Evolutionary conservation across 192 early-diverging fungal genomes (phyloP).

Genomic region (Umbelopsis ramanniana): DNA sequence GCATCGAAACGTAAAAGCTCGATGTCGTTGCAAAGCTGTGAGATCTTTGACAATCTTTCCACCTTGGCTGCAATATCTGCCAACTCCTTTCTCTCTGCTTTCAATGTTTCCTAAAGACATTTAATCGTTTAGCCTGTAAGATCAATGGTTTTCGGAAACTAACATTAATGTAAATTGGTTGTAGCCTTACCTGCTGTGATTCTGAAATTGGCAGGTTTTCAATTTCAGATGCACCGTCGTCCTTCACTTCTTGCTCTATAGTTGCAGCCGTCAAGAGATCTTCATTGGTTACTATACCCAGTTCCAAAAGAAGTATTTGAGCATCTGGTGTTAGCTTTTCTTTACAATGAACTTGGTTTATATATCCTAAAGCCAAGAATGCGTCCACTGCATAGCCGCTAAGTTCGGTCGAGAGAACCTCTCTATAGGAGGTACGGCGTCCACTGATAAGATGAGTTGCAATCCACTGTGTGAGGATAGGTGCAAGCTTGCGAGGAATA

Average conservation of each 20-base stretch:
- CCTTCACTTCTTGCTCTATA: conserved; percentile 3
- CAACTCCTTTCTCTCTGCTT: neutral
- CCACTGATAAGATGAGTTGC: conserved; percentile 46
- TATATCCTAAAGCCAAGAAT: conserved; percentile 39
- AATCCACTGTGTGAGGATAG: conserved; percentile 46
- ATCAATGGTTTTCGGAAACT: neutral
- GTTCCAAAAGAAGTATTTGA: conserved; percentile 38
- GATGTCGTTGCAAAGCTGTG: conserved; percentile 42
- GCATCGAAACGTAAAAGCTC: conserved; percentile 38
- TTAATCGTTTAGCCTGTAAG: neutral
- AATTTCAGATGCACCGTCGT: conserved; percentile 1
- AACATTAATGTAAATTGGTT: neutral
- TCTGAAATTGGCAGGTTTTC: neutral
- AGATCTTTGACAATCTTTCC: conserved; percentile 26
- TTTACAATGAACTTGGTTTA: conserved; percentile 41
- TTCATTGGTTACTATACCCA: conserved; percentile 40
- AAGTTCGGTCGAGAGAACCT: conserved; percentile 44
- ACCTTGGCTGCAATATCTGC: neutral
- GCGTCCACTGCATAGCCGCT: conserved; percentile 41
- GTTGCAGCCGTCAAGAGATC: conserved; percentile 39
- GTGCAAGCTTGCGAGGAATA: conserved; percentile 46
- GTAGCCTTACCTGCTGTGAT: conserved; percentile 9
- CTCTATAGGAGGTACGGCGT: conserved; percentile 41
- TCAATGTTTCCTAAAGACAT: neutral
- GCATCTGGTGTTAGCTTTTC: conserved; percentile 40